Evolutionary conservation across 768 basidiomycete genomes (phyloP), one percentile per base, ranked within the genome.

Genomic region (Macrocybe gigantea): DNA sequence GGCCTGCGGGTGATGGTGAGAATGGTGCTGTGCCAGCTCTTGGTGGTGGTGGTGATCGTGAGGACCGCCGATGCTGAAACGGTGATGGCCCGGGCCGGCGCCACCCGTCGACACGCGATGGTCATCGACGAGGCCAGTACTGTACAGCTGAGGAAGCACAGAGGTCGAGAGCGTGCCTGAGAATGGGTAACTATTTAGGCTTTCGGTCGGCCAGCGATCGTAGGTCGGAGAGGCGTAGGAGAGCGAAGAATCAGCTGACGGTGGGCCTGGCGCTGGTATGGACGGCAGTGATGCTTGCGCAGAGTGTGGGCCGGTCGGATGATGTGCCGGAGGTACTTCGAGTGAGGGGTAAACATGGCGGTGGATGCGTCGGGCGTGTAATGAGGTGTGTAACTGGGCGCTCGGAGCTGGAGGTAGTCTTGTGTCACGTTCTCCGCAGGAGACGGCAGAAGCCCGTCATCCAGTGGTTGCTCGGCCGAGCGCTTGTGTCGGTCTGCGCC

Each of bases 121-220:
- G 36, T 78, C 77, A 51, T 81, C 82, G 2, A 77, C 71, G 41
- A 87, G 64, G 0, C 85, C 85, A 4, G 85, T 85, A 64, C 83
- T 87, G 59, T 86, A 88, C 55, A 83, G 68, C 53, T 86, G 85
- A 0, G 86, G 83, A 38, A 88, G 72, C 22, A 85, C 83, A 0
- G 84, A 82, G 12, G 86, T 88, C 14, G 86, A 83, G 38, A 88
- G 56, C 38, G 76, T 70, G 5, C 71, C 71, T 15, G 72, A 59
- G 56, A 73, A 72, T 46, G 63, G 56, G 44, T 59, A 59, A 9
- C 62, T 45, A 49, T 66, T 56, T 43, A 51, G 36, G 32, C 36
- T 43, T 34, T 66, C 63, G 42, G 64, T 50, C 0, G 72, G 56
- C 79, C 79, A 82, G 1, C 75, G 67, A 48, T 78, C 72, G 51